These are phyloP conservation scores for Mercurialis annua DNA, from an alignment of 345 rosid species.

Conservation along the genomic window DNA sequence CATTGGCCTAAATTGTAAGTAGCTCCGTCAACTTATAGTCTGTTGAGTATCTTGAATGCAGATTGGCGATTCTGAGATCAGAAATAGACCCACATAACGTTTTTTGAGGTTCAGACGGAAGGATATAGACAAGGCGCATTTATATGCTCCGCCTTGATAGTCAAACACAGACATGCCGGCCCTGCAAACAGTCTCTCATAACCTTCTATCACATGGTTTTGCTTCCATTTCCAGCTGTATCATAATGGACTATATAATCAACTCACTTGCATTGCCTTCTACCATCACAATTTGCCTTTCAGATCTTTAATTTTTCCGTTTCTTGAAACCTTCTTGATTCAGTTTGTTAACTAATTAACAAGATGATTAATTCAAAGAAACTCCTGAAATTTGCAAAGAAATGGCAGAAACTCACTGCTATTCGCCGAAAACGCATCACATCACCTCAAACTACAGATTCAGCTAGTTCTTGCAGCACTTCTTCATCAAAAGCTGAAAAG, in stretches of 20 bases:
- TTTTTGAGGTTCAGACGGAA: too few species aligned
- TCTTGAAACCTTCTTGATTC: too few species aligned
- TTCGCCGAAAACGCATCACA: not conserved
- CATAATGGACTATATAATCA: not conserved
- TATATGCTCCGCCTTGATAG: not conserved
- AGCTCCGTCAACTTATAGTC: too few species aligned
- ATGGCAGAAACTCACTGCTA: conserved; percentile 12
- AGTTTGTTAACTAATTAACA: not conserved
- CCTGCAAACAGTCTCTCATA: not conserved
- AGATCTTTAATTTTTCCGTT: not conserved
- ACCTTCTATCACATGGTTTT: not conserved
- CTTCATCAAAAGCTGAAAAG: not conserved
- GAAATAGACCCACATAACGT: too few species aligned
- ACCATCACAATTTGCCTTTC: not conserved
- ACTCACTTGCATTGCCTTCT: not conserved
- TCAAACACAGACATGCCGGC: not conserved
- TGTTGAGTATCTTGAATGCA: too few species aligned
- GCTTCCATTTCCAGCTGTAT: not conserved
- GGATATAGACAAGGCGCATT: too few species aligned
- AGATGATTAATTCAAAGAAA: conserved; percentile 16
- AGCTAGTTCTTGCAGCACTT: too few species aligned
- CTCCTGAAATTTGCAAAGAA: conserved; percentile 12
- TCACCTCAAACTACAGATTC: not conserved
- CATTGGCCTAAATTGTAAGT: too few species aligned
- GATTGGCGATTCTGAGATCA: too few species aligned